Evolutionary conservation across 257 asterid species (phyloP).

Genomic region (Nicotiana obtusifolia): DNA sequence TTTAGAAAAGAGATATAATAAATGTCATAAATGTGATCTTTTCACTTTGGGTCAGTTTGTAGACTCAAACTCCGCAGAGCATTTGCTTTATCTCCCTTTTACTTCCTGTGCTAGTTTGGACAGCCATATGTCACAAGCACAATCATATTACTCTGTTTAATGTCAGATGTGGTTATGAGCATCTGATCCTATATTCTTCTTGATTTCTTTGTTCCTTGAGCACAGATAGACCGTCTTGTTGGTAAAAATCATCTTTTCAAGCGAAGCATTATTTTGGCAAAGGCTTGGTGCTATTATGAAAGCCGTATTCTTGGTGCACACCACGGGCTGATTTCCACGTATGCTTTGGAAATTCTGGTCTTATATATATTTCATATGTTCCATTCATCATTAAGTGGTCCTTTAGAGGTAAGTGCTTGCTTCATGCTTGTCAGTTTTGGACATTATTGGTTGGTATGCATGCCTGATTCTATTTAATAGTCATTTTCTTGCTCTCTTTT

Average conservation of each 20-base stretch:
- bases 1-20: background rate
- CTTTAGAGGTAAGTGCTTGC: constrained; percentile 53
- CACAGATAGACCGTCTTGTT: constrained; percentile 72
- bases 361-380: constrained; percentile 41
- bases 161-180: background rate
- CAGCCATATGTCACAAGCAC: background rate
- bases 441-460: background rate
- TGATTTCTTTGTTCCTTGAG: constrained; percentile 8
- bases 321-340: constrained; percentile 69
- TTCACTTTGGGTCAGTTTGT: background rate
- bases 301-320: constrained; percentile 88
- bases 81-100: background rate
- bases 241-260: constrained; percentile 76
- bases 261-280: constrained; percentile 68
- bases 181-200: background rate
- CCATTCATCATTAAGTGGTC: constrained; percentile 36
- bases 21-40: background rate
- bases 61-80: background rate
- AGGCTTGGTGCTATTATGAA: constrained; percentile 86
- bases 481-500: constrained; percentile 6
- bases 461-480: constrained; percentile 11
- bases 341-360: constrained; percentile 46
- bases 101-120: background rate
- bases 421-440: background rate
- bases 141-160: background rate